These are phyloP conservation scores for Aspergillus hiratsukae DNA, from an alignment of 2,329 filamentous ascomycete genomes.

Conservation along the genomic window DNA sequence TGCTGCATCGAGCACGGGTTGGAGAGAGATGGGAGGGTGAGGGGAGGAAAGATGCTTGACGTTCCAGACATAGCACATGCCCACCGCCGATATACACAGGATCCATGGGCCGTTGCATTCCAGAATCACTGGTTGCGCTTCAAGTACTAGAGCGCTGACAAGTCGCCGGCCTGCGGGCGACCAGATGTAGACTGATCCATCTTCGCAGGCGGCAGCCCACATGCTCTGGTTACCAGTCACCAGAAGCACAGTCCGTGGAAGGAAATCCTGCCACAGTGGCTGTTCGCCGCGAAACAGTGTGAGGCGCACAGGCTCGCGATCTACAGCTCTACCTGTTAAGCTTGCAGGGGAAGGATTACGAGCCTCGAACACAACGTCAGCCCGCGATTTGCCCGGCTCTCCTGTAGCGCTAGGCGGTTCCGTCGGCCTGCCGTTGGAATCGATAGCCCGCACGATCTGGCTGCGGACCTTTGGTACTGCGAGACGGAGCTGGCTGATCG, in stretches of 20 bases:
- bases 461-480: constrained; percentile 82
- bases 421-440: constrained; percentile 47
- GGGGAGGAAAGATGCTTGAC: constrained; percentile 75
- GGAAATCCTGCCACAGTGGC: constrained; percentile 87
- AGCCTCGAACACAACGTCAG: constrained; percentile 79
- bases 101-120: constrained; percentile 88
- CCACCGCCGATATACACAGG: constrained; percentile 80
- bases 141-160: constrained; percentile 77
- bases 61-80: constrained; percentile 92
- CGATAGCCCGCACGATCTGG: constrained; percentile 76
- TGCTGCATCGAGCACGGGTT: constrained; percentile 82
- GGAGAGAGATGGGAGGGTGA: constrained; percentile 84
- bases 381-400: constrained; percentile 49
- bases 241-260: constrained; percentile 81
- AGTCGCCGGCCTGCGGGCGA: constrained; percentile 84
- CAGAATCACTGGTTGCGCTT: constrained; percentile 89
- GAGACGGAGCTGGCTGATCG: constrained; percentile 76
- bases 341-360: constrained; percentile 67
- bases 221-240: constrained; percentile 86
- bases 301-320: constrained; percentile 78
- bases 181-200: constrained; percentile 86
- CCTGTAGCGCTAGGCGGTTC: constrained; percentile 34
- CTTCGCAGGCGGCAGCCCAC: constrained; percentile 90
- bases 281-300: constrained; percentile 75
- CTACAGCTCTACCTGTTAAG: constrained; percentile 55